Conservation (phyloP, 768 basidiomycete genomes). For the Boletus insuetus region DNA sequence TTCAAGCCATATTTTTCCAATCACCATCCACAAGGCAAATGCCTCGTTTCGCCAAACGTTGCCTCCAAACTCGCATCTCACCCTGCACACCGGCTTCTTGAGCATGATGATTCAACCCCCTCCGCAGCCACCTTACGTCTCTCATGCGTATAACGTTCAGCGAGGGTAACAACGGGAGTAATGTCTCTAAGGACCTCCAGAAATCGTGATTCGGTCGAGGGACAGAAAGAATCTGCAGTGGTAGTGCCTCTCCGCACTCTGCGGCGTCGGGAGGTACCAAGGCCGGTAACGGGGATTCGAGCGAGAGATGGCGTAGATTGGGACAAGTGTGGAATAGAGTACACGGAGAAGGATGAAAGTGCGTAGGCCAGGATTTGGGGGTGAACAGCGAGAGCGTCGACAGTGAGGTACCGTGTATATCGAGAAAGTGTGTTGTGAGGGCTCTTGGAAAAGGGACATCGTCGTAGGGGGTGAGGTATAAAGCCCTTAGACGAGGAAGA, state of each 20-base stretch:
- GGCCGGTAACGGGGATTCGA: constrained; percentile 65
- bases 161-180: constrained; percentile 55
- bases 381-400: constrained; percentile 65
- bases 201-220: constrained; percentile 67
- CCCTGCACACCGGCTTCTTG: constrained; percentile 77
- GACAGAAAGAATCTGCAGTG: constrained; percentile 66
- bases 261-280: constrained; percentile 34
- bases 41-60: constrained; percentile 53
- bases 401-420: constrained; percentile 54
- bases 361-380: constrained; percentile 66
- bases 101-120: constrained; percentile 62
- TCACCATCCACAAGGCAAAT: constrained; percentile 69
- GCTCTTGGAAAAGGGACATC: constrained; percentile 60
- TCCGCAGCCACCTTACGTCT: constrained; percentile 71
- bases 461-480: constrained; percentile 73
- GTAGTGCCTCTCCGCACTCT: constrained; percentile 32
- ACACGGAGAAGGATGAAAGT: constrained; percentile 51
- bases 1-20: constrained; percentile 51
- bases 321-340: constrained; percentile 50
- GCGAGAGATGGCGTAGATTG: constrained; percentile 62
- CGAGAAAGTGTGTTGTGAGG: constrained; percentile 56
- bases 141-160: constrained; percentile 57
- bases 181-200: constrained; percentile 51
- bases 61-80: constrained; percentile 73
- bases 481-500: constrained; percentile 59